A percentile compares a stretch with the other conserved stretches of the same genome.
These are phyloP conservation scores for Vitis hybrid DNA, from an alignment of 177 flowering plant species.

Conservation along the genomic window DNA sequence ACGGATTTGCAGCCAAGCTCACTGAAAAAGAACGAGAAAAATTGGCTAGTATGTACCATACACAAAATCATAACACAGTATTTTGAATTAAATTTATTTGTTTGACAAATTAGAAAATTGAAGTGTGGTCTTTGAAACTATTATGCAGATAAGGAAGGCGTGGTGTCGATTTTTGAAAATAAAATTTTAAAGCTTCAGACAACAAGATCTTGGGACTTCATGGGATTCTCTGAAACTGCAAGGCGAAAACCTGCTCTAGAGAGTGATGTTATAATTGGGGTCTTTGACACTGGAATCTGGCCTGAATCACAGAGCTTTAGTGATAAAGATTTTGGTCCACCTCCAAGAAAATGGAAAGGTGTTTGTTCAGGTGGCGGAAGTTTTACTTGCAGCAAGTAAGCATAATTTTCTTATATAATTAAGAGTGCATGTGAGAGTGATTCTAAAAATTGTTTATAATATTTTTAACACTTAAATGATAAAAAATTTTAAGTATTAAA, in stretches of 20 bases:
- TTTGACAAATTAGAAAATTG: background rate
- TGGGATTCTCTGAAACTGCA: conserved; percentile 21
- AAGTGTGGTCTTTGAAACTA: background rate
- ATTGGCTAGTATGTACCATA: conserved; percentile 22
- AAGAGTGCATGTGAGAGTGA: no score
- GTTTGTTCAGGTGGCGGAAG: no score
- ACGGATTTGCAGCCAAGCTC: conserved; percentile 50
- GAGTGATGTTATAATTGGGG: no score
- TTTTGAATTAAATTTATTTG: background rate
- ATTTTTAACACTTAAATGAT: no score
- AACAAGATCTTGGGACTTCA: conserved; percentile 52
- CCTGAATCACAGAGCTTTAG: no score
- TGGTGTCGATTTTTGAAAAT: conserved; percentile 38
- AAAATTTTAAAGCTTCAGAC: conserved; percentile 20
- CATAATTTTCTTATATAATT: no score
- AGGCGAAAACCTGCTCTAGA: background rate
- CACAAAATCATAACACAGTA: background rate
- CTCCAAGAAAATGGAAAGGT: no score
- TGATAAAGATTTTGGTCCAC: no score
- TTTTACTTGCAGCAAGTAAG: no score
- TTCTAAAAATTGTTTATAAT: no score
- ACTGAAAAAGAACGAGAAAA: conserved; percentile 29
- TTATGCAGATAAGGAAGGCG: conserved; percentile 28
- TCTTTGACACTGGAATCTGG: no score
- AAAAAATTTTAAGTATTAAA: no score